Conservation (phyloP, 176 grass and related monocot genomes). For the Triticum dicoccoides region DNA sequence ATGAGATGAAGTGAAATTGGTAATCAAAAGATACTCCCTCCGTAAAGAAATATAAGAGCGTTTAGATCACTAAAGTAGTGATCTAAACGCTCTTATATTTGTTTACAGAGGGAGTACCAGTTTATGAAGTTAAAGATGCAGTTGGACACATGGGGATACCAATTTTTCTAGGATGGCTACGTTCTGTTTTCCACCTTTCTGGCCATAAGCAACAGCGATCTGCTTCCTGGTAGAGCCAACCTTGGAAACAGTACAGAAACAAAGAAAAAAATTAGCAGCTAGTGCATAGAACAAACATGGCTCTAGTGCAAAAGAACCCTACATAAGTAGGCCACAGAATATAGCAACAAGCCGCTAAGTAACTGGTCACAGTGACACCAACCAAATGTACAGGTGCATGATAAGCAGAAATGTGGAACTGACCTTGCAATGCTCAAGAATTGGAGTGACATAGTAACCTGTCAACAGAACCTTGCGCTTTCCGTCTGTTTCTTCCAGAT, state of each 20-base stretch:
- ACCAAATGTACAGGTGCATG: neutral
- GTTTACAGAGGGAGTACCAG: neutral
- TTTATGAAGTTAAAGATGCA: slow-evolving; percentile 8
- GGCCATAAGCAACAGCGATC: slow-evolving; percentile 72
- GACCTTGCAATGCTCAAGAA: slow-evolving; percentile 97
- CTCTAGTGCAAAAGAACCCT: slow-evolving; percentile 1
- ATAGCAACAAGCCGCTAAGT: neutral
- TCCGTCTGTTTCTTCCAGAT: slow-evolving; percentile 68
- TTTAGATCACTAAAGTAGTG: too few relatives aligned
- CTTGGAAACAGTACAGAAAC: slow-evolving; percentile 38
- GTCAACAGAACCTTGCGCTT: slow-evolving; percentile 72
- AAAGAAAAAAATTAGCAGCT: neutral
- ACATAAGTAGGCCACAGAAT: slow-evolving; percentile 12
- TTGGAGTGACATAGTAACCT: slow-evolving; percentile 81
- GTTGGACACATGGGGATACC: slow-evolving; percentile 48
- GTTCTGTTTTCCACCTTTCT: slow-evolving; percentile 88
- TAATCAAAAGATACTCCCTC: neutral
- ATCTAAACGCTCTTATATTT: too few relatives aligned
- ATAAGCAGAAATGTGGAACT: slow-evolving; percentile 9
- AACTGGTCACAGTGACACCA: neutral
- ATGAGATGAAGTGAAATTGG: slow-evolving; percentile 24
- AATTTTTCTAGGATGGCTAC: slow-evolving; percentile 79
- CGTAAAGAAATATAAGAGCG: too few relatives aligned
- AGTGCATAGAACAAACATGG: neutral
- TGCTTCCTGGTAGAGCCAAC: slow-evolving; percentile 69